Evolutionary conservation across 1,139 yeast genomes (phyloP), one percentile per base, ranked within the genome.

Genomic region (Casaregolazyma lundiana): DNA sequence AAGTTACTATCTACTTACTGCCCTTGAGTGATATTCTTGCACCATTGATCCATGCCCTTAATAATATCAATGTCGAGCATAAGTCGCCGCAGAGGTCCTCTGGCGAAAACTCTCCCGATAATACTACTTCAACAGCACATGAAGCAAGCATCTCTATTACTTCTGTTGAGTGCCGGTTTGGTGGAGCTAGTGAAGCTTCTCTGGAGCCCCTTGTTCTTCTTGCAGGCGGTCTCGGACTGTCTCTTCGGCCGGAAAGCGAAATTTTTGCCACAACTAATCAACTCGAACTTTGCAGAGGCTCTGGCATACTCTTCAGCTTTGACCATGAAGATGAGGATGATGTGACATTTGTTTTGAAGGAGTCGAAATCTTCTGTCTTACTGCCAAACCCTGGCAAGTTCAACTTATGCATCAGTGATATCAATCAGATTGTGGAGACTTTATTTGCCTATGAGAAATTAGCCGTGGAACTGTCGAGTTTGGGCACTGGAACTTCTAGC

Each of bases 1-100:
- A 64, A 4, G 57, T 81, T 1, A 69, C 67, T 24, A 46, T 80
- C 1, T 73, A 85, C 0, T 60, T 70, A 0, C 56, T 62, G 6
- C 70, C 73, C 3, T 34, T 69, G 6, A 72, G 76, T 1, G 49
- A 51, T 2, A 54, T 62, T 2, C 21, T 62, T 3, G 39, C 56
- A 8, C 62, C 65, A 20, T 35, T 63, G 4, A 22, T 66, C 4
- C 62, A 61, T 34, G 58, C 66, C 2, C 44, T 64, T 19, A 37
- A 46, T 16, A 36, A 44, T 17, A 13, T 40, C 7, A 6, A 7
- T 8, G 15, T 32, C n/a, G 37, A 40, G 37, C 43, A 40, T 19
- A 16, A 18, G 15, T 17, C 22, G 15, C 15, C 34, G 6, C 34
- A 29, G 8, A 16, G 16, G 6, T n/a, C n/a, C 34, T n/a, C n/a